Evolutionary conservation across 768 basidiomycete genomes (phyloP).

Genomic region (Phanerochaete carnosa): DNA sequence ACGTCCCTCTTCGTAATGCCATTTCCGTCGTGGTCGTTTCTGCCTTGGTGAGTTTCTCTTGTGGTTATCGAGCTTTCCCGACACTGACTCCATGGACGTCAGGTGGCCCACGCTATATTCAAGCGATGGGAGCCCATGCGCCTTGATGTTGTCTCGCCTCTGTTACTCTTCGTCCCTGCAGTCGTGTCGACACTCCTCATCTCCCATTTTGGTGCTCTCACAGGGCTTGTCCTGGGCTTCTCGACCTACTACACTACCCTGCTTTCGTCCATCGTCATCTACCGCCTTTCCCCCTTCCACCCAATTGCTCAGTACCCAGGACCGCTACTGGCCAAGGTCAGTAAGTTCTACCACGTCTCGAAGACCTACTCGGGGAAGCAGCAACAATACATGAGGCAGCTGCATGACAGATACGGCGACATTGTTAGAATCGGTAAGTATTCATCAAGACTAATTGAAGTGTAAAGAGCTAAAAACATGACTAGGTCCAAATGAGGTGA

Average conservation of each 20-base stretch:
- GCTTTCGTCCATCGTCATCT: slow-evolving; percentile 19
- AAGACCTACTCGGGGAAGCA: slow-evolving; percentile 35
- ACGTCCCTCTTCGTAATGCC: not conserved
- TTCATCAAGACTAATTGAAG: not conserved
- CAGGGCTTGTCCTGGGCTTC: not conserved
- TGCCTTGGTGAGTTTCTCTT: not conserved
- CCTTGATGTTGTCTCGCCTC: not conserved
- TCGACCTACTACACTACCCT: not conserved
- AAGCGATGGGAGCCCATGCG: not conserved
- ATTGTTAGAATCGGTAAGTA: slow-evolving; percentile 35
- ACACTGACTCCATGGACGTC: too few relatives aligned
- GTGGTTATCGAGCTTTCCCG: not conserved
- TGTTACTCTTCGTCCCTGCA: not conserved
- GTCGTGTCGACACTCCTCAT: not conserved
- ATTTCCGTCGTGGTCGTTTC: not conserved
- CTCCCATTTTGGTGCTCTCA: not conserved
- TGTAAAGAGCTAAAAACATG: not conserved
- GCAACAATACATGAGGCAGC: slow-evolving; percentile 24
- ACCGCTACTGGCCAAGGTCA: slow-evolving; percentile 39
- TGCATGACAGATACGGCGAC: slow-evolving; percentile 33
- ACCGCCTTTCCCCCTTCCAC: slow-evolving; percentile 53
- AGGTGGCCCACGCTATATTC: not conserved
- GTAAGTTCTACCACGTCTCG: slow-evolving; percentile 37
- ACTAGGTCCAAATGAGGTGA: slow-evolving; percentile 22
- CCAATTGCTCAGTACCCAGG: slow-evolving; percentile 50